Percentiles rank a stretch among this genome's conserved stretches.
These are phyloP conservation scores for Adansonia grandidieri DNA, from an alignment of 441 rosid genomes.

Conservation along the genomic window DNA sequence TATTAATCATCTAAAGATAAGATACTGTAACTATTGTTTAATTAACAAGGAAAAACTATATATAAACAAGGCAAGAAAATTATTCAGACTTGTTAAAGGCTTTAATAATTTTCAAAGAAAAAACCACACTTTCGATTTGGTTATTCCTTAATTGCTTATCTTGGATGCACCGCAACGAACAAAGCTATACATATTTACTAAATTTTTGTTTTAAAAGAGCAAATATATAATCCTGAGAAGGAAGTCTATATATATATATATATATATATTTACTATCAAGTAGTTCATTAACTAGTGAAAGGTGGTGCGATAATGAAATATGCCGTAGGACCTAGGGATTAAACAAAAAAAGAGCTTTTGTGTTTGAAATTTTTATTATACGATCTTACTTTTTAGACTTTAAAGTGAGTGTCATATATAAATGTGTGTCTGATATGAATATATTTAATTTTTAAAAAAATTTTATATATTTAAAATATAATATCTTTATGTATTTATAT, in stretches of 20 bases:
- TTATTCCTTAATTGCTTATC: background rate
- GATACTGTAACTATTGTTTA: background rate
- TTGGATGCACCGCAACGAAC: background rate
- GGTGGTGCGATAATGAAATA: background rate
- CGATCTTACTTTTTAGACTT: no score
- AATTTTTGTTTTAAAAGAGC: background rate
- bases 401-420: no score
- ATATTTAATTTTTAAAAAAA: no score
- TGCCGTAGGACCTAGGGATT: background rate
- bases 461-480: no score
- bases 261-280: background rate
- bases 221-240: background rate
- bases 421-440: no score
- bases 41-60: background rate
- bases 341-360: no score
- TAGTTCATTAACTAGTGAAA: no score
- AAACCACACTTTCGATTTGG: no score
- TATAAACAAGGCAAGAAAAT: background rate
- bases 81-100: background rate
- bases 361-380: background rate
- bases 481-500: no score
- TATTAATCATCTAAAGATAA: slow-evolving; percentile 1
- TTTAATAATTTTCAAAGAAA: no score
- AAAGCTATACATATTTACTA: background rate
- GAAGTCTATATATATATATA: background rate